Evolutionary conservation across 1,284 basidiomycete genomes (phyloP).

Genomic region (Sanghuangporus baumii): DNA sequence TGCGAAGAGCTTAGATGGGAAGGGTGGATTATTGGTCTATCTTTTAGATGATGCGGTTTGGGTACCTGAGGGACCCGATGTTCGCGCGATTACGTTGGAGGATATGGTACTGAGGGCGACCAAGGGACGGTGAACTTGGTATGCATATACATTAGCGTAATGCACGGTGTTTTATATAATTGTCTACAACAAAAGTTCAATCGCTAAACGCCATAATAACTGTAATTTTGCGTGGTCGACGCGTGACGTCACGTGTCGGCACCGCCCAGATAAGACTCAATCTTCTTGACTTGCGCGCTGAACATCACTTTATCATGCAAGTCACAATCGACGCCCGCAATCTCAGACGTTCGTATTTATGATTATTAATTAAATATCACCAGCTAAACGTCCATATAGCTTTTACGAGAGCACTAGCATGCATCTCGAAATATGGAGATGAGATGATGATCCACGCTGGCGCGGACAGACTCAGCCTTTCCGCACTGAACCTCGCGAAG

Average conservation of each 20-base stretch:
- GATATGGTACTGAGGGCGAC: slow-evolving; percentile 64
- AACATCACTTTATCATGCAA: slow-evolving; percentile 33
- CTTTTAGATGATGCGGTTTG: slow-evolving; percentile 86
- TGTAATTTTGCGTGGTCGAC: not conserved
- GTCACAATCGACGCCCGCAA: slow-evolving; percentile 39
- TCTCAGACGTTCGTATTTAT: slow-evolving; percentile 36
- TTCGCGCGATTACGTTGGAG: slow-evolving; percentile 58
- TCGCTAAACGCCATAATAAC: not conserved
- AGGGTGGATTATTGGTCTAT: slow-evolving; percentile 81
- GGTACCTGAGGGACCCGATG: slow-evolving; percentile 55
- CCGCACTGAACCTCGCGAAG: slow-evolving; percentile 68
- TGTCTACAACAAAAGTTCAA: too few species aligned
- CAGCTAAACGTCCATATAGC: slow-evolving; percentile 35
- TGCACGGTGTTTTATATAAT: too few species aligned
- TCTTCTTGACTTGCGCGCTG: not conserved
- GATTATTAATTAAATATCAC: slow-evolving; percentile 7
- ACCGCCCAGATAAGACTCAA: not conserved
- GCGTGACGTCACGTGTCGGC: slow-evolving; percentile 5
- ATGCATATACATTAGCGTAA: not conserved
- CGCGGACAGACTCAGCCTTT: slow-evolving; percentile 53
- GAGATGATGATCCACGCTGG: slow-evolving; percentile 65
- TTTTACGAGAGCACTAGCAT: slow-evolving; percentile 64
- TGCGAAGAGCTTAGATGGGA: slow-evolving; percentile 71
- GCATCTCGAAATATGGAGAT: slow-evolving; percentile 75
- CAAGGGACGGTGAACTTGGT: slow-evolving; percentile 15